These are phyloP conservation scores for Aegilops longissima DNA, from an alignment of 176 grass and related monocot species.

Conservation along the genomic window DNA sequence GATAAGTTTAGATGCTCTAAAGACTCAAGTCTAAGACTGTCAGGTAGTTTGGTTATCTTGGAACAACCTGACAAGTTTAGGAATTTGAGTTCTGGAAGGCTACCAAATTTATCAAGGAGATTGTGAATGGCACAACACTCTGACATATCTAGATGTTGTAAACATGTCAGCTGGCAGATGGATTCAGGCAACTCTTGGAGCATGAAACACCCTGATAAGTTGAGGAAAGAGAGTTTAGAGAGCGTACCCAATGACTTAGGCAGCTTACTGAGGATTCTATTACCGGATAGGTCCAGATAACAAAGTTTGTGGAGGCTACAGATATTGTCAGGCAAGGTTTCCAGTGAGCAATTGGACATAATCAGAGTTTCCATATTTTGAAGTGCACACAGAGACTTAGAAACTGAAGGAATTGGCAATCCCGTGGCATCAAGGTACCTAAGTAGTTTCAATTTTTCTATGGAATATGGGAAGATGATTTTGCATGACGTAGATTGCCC, in stretches of 20 bases:
- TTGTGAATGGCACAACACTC: neutral
- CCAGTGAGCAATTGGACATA: slow-evolving; percentile 33
- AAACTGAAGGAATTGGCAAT: neutral
- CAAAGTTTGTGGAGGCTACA: neutral
- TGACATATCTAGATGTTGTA: neutral
- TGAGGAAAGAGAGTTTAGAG: neutral
- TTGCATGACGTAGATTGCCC: too few relatives aligned
- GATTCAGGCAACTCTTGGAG: neutral
- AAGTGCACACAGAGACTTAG: too few relatives aligned
- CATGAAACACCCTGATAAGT: neutral
- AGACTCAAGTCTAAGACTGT: neutral
- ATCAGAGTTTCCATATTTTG: slow-evolving; percentile 34
- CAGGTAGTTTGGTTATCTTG: neutral
- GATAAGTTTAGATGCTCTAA: neutral
- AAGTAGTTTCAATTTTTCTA: neutral
- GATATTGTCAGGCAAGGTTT: slow-evolving; percentile 29
- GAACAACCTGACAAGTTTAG: neutral
- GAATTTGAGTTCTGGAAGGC: neutral
- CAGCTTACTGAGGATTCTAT: neutral
- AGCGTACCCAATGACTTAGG: neutral
- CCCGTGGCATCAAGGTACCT: slow-evolving; percentile 37
- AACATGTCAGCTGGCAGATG: neutral
- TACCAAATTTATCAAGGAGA: neutral
- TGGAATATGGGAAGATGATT: too few relatives aligned
- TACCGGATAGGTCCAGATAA: slow-evolving; percentile 32